These are phyloP conservation scores for Russula dissimulans DNA, from an alignment of 768 basidiomycete genomes.

Conservation along the genomic window DNA sequence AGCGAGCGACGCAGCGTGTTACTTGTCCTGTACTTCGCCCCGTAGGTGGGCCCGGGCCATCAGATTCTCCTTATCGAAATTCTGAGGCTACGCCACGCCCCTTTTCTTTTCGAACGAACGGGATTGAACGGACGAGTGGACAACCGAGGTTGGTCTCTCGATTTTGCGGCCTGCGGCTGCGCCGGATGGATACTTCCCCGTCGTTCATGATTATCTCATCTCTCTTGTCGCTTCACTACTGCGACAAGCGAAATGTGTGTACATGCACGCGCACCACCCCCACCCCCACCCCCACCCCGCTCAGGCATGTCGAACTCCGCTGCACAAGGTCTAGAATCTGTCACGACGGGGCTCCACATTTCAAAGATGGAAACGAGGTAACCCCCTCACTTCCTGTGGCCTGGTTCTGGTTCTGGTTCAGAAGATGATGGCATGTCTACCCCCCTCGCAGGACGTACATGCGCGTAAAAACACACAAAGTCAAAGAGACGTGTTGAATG, in stretches of 20 bases:
- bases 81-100: too few species aligned
- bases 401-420: neutral
- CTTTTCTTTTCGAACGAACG: neutral
- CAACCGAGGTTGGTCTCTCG: too few species aligned
- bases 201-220: too few species aligned
- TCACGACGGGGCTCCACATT: neutral
- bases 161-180: too few species aligned
- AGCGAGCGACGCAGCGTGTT: too few species aligned
- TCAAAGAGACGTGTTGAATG: neutral
- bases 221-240: too few species aligned
- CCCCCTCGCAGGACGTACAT: neutral
- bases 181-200: too few species aligned
- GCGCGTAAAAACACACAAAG: neutral
- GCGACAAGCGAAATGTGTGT: too few species aligned
- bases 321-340: constrained; percentile 1
- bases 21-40: too few species aligned
- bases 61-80: neutral
- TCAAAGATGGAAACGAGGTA: constrained; percentile 1
- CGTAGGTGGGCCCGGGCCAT: too few species aligned
- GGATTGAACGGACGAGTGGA: too few species aligned
- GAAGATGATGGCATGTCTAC: neutral
- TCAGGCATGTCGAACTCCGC: neutral
- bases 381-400: neutral
- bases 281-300: neutral
- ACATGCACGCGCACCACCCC: neutral